phyloP scores from a whole-genome alignment of 768 basidiomycete species.

The Termitomyces sp. region DNA sequence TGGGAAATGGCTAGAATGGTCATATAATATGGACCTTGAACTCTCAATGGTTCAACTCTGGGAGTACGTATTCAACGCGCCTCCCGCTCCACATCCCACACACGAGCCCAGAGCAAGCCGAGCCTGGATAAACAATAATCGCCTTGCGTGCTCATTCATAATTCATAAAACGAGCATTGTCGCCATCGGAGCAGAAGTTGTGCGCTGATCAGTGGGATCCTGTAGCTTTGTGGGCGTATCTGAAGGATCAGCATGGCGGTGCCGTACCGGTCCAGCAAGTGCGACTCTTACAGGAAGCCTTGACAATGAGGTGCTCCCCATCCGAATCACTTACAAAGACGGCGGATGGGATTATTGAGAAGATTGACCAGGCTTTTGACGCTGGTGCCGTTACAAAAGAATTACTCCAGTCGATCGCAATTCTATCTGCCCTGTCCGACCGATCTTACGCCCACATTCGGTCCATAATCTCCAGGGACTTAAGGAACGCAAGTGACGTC shows the following conservation, averaged over 20 bases:
- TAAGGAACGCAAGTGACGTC: neutral
- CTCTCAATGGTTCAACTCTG: neutral
- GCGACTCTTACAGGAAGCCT: neutral
- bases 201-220: neutral
- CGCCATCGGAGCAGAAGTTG: too few species aligned
- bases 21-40: too few species aligned
- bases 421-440: too few species aligned
- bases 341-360: neutral
- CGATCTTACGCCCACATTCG: neutral
- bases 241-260: neutral
- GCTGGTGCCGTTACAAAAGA: neutral
- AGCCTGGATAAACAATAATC: too few species aligned
- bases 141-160: too few species aligned
- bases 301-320: too few species aligned
- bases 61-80: neutral
- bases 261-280: too few species aligned
- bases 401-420: neutral
- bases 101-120: too few species aligned
- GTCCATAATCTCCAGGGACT: neutral
- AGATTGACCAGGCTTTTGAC: neutral
- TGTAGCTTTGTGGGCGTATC: neutral
- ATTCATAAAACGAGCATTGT: too few species aligned
- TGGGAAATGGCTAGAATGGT: too few species aligned
- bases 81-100: neutral
- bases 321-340: neutral